A percentile compares a stretch with the other conserved stretches of the same genome.
Conservation (phyloP, 805 yeast genomes). For the Starmerella vaccinii region DNA sequence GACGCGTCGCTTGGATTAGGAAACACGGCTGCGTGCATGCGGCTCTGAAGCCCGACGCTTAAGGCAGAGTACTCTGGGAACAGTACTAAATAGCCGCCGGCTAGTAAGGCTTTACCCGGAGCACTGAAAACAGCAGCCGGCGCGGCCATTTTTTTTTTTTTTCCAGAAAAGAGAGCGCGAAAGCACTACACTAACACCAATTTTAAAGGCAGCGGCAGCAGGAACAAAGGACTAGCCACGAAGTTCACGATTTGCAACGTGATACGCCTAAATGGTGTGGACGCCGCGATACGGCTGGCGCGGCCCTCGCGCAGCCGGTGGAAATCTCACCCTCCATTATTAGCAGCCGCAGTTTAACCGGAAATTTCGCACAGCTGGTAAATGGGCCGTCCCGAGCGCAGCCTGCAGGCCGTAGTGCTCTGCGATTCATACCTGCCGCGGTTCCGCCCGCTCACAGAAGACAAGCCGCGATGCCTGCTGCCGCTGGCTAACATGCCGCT, state of each 20-base stretch:
- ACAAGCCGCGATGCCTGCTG: slow-evolving; percentile 77
- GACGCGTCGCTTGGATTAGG: slow-evolving; percentile 29
- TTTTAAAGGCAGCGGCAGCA: too few relatives aligned
- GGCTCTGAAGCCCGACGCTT: slow-evolving; percentile 76
- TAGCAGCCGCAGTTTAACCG: neutral
- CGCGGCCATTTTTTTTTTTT: neutral
- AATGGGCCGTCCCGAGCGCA: slow-evolving; percentile 19
- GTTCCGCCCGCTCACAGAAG: slow-evolving; percentile 83
- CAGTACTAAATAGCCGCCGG: slow-evolving; percentile 89
- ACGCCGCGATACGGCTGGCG: neutral
- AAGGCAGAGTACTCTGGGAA: slow-evolving; percentile 66
- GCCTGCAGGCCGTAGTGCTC: slow-evolving; percentile 81
- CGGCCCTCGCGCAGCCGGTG: too few relatives aligned
- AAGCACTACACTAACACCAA: too few relatives aligned
- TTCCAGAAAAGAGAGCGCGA: too few relatives aligned
- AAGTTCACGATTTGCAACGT: neutral
- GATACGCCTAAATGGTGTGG: neutral
- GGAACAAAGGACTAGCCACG: too few relatives aligned
- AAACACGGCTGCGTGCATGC: slow-evolving; percentile 59
- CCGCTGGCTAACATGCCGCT: slow-evolving; percentile 91
- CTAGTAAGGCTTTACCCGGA: slow-evolving; percentile 89
- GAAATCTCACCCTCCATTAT: neutral
- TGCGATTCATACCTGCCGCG: slow-evolving; percentile 89
- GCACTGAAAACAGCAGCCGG: slow-evolving; percentile 56
- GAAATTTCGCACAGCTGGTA: neutral